A percentile compares a stretch with the other conserved stretches of the same genome.
phyloP scores from a whole-genome alignment of 208 protist species.

The Tritrichomonas foetus region DNA sequence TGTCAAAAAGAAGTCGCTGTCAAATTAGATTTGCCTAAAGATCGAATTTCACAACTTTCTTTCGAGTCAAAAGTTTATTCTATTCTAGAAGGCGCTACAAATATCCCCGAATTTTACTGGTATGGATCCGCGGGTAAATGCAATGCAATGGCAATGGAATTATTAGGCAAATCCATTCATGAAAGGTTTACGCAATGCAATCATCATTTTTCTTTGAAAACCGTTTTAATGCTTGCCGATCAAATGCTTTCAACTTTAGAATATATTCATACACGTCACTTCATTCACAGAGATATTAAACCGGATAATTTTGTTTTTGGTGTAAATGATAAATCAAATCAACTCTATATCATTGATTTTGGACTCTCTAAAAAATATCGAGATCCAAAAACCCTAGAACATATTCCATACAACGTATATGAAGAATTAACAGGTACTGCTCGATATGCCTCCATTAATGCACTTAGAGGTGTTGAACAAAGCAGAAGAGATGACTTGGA shows the following conservation, averaged over 20 bases:
- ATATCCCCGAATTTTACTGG: conserved; percentile 86
- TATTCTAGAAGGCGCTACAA: conserved; percentile 56
- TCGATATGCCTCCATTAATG: not conserved
- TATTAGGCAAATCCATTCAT: conserved; percentile 91
- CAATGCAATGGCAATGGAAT: conserved; percentile 96
- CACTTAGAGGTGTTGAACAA: not conserved
- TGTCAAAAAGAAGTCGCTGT: conserved; percentile 69
- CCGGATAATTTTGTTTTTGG: conserved; percentile 91
- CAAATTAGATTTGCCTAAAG: conserved; percentile 70
- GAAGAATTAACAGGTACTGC: not conserved
- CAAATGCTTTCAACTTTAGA: conserved; percentile 39
- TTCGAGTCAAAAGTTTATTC: conserved; percentile 90
- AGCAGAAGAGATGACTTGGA: not conserved
- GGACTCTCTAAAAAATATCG: not conserved
- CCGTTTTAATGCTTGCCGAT: conserved; percentile 31
- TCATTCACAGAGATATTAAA: conserved; percentile 89
- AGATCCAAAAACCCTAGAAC: not conserved
- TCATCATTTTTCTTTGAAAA: conserved; percentile 26
- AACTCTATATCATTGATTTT: too few relatives aligned
- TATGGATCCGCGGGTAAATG: conserved; percentile 88
- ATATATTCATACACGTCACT: conserved; percentile 89
- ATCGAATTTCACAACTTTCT: conserved; percentile 83
- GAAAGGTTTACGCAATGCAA: conserved; percentile 86
- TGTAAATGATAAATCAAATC: not conserved
- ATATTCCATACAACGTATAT: not conserved